Percentiles rank a stretch among this genome's conserved stretches.
Conservation (phyloP, 1,284 basidiomycete species). For the Cryptococcus sp. region DNA sequence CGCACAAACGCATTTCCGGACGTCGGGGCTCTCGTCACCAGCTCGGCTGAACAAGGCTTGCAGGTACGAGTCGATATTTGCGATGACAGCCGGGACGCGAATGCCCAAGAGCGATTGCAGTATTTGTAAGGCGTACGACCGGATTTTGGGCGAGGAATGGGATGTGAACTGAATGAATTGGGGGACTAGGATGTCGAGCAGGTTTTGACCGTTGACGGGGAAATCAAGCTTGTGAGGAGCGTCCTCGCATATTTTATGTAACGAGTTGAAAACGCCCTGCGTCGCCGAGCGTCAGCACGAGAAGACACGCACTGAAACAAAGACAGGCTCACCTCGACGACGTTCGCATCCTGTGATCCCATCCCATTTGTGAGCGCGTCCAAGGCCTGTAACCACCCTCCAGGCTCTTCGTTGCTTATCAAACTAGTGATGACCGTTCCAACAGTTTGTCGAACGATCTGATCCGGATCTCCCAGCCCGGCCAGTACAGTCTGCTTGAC, state of each 20-base stretch:
- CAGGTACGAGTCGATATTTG: slow-evolving; percentile 91
- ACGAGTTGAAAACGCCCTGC: slow-evolving; percentile 89
- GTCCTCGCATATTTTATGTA: slow-evolving; percentile 96
- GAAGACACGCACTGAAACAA: background rate
- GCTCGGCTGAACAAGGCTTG: slow-evolving; percentile 91
- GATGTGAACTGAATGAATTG: slow-evolving; percentile 87
- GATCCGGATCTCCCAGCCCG: slow-evolving; percentile 74
- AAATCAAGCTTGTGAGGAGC: slow-evolving; percentile 94
- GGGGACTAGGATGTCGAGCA: slow-evolving; percentile 91
- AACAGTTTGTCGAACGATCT: slow-evolving; percentile 87
- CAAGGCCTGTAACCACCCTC: slow-evolving; percentile 89
- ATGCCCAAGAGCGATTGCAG: slow-evolving; percentile 91
- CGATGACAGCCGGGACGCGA: slow-evolving; percentile 76
- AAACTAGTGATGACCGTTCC: slow-evolving; percentile 87
- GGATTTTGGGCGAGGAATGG: slow-evolving; percentile 71
- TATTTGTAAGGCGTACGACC: slow-evolving; percentile 89
- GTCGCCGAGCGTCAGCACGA: background rate
- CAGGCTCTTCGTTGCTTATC: slow-evolving; percentile 79
- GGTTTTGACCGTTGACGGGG: slow-evolving; percentile 76
- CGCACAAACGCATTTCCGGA: slow-evolving; percentile 94
- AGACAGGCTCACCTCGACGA: slow-evolving; percentile 73
- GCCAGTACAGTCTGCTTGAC: slow-evolving; percentile 79
- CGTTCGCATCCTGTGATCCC: slow-evolving; percentile 69
- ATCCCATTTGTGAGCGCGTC: slow-evolving; percentile 76
- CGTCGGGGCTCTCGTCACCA: slow-evolving; percentile 86